Base-by-base conservation (phyloP, 495 filamentous ascomycete genomes). In the Penicillium subrubescens region DNA sequence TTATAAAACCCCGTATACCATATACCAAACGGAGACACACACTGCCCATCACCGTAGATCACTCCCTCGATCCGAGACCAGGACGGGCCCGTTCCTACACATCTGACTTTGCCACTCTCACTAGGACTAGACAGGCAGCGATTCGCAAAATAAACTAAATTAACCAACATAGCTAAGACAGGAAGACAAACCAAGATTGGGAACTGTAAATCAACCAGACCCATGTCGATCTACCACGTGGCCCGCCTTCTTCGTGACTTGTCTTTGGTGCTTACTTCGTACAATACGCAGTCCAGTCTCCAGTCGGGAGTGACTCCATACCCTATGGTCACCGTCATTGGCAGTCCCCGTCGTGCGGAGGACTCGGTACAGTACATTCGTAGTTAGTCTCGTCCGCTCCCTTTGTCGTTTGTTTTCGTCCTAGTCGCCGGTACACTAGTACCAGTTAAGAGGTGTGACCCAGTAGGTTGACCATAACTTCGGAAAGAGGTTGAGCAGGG, bases 201-300 rank as follows among this genome's bases (percentile, higher is more conserved):
- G 12, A 21, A 34, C 23, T 34, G 21, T n/a, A 56, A 56, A 56
- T 35, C 10, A 56, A 56, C 8, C 34, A 39, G 53, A 58, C 56
- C 56, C 56, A 43, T 61, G 67, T 71, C 67, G 66, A 71, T 71
- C 65, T 59, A 64, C 69, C 71, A 73, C 71, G 72, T 71, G 66
- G 63, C 64, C 64, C 10, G 56, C 44, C 21, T 25, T 15, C 21
- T 44, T 44, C n/a, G n/a, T n/a, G n/a, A n/a, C n/a, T 27, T n/a
- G n/a, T 48, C 31, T 54, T 5, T 5, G 21, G 46, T 23, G 19
- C 46, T 51, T 23, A 27, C 8, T 21, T 15, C 23, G 44, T 33
- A 50, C 2, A 50, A 50, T 6, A 12, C 43, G 21, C 6, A 15
- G 44, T 51, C 31, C 31, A 33, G 31, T 7, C 31, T 27, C 25